Percentiles rank a stretch among this genome's conserved stretches.
These are phyloP conservation scores for Adenanthera pavonina DNA, from an alignment of 306 rosid species.

Conservation along the genomic window DNA sequence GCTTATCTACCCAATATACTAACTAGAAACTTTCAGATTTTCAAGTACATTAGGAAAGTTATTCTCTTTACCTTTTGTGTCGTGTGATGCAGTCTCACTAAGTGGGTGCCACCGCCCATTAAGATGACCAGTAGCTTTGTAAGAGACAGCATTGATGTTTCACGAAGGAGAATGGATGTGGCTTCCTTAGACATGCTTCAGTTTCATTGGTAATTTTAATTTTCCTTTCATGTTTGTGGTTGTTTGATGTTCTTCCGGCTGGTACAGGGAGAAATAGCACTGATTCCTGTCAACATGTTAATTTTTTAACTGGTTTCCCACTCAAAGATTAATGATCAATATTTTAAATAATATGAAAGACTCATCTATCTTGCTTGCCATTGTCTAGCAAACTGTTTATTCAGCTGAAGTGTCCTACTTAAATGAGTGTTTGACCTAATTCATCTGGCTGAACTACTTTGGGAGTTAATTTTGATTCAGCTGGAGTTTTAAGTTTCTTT, in stretches of 20 bases:
- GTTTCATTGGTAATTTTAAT: slow-evolving; percentile 79
- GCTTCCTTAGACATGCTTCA: slow-evolving; percentile 97
- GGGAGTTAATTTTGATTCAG: slow-evolving; percentile 14
- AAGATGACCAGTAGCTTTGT: slow-evolving; percentile 92
- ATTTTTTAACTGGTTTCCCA: slow-evolving; percentile 8
- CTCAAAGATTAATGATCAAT: slow-evolving; percentile 14
- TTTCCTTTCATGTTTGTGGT: slow-evolving; percentile 18
- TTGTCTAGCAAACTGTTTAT: background rate
- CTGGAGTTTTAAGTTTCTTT: slow-evolving; percentile 1
- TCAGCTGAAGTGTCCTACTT: background rate
- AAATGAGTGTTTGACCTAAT: slow-evolving; percentile 25
- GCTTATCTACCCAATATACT: slow-evolving; percentile 2
- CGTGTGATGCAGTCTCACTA: slow-evolving; percentile 77
- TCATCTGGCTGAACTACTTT: slow-evolving; percentile 24
- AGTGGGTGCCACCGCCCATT: slow-evolving; percentile 98
- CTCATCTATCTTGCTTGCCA: slow-evolving; percentile 28
- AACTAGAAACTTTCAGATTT: slow-evolving; percentile 13
- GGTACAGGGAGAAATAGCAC: slow-evolving; percentile 9
- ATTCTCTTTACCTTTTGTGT: slow-evolving; percentile 38
- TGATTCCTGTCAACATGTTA: slow-evolving; percentile 18
- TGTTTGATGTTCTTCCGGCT: slow-evolving; percentile 7
- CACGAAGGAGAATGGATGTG: slow-evolving; percentile 97
- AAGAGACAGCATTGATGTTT: slow-evolving; percentile 79
- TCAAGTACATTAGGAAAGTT: background rate
- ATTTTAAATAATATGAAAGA: slow-evolving; percentile 28